phyloP scores from a whole-genome alignment of 495 filamentous ascomycete species.

The Lasiosphaeria miniovina region DNA sequence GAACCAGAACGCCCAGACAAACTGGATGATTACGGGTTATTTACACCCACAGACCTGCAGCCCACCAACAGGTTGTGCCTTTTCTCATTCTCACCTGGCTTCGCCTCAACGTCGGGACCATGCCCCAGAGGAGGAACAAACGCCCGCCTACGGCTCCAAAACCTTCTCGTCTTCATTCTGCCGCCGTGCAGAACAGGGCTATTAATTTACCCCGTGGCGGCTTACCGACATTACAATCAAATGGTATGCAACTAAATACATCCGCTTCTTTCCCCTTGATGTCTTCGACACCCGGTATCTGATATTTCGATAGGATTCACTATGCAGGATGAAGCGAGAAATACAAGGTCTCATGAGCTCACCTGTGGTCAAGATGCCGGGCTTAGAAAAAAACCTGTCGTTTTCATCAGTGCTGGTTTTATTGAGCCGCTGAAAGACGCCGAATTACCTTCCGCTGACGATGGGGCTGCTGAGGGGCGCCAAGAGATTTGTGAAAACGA shows the following conservation, averaged over 20 bases:
- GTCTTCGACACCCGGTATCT: slow-evolving; percentile 14
- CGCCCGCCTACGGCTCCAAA: slow-evolving; percentile 16
- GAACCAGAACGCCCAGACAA: too few species aligned
- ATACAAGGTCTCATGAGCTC: slow-evolving; percentile 61
- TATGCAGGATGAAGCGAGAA: slow-evolving; percentile 72
- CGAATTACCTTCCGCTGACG: background rate
- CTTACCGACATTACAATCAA: background rate
- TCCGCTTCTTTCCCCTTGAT: background rate
- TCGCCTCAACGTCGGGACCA: slow-evolving; percentile 2
- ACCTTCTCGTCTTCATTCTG: slow-evolving; percentile 6
- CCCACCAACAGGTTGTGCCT: background rate
- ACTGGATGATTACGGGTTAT: too few species aligned
- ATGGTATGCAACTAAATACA: slow-evolving; percentile 22
- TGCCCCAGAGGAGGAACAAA: slow-evolving; percentile 22
- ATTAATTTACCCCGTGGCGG: slow-evolving; percentile 5
- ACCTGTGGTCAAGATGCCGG: slow-evolving; percentile 37
- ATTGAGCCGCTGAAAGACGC: slow-evolving; percentile 47
- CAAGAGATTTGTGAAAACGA: background rate
- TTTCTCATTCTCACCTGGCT: too few species aligned
- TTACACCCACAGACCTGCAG: background rate
- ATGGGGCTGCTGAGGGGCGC: background rate
- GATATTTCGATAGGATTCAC: slow-evolving; percentile 46
- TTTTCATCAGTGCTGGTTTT: slow-evolving; percentile 71
- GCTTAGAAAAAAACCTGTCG: slow-evolving; percentile 54
- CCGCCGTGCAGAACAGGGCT: slow-evolving; percentile 4